Evolutionary conservation across 345 rosid species (phyloP).

Genomic region (Moricandia moricandioides): DNA sequence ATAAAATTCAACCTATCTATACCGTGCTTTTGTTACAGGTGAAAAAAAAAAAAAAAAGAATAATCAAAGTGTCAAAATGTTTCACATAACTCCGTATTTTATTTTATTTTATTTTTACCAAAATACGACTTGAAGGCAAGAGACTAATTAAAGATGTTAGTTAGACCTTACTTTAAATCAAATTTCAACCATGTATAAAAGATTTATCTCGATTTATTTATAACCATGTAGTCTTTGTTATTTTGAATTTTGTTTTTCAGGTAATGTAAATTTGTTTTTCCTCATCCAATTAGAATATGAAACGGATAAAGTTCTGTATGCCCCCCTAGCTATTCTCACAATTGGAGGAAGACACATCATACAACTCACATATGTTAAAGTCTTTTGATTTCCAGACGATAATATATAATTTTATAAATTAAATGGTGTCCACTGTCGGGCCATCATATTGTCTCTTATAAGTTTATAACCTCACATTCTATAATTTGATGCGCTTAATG

Average conservation of each 20-base stretch:
- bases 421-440: conserved; percentile 12
- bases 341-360: conserved; percentile 33
- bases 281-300: conserved; percentile 27
- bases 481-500: neutral
- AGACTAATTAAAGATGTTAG: neutral
- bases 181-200: neutral
- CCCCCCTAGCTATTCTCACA: neutral
- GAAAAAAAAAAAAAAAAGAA: neutral
- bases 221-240: neutral
- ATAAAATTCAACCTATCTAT: conserved; percentile 16
- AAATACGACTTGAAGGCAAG: conserved; percentile 1
- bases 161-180: neutral
- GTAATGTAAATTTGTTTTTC: neutral
- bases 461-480: conserved; percentile 13
- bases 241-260: neutral
- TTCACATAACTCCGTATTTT: conserved; percentile 14
- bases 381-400: neutral
- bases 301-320: conserved; percentile 2
- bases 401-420: neutral
- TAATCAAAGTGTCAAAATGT: conserved; percentile 6
- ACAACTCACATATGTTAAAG: conserved; percentile 15
- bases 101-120: neutral
- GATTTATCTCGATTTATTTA: neutral
- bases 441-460: conserved; percentile 32
- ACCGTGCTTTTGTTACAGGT: neutral